Evolutionary conservation across 345 rosid genomes (phyloP), one percentile per base, ranked within the genome.

Genomic region (Clarkia xantiana): DNA sequence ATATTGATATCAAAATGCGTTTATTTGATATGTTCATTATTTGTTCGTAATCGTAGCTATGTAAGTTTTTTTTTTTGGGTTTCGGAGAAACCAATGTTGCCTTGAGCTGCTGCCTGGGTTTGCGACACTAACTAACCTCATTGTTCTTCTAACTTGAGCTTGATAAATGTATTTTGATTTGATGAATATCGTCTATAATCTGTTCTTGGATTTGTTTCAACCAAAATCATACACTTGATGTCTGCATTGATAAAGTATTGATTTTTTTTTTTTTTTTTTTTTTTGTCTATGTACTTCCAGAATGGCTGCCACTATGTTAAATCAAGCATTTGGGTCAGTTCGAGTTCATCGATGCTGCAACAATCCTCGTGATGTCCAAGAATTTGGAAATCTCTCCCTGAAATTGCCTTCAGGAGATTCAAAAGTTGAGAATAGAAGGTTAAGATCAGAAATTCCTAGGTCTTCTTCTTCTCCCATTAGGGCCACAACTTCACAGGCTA

Each of bases 301-400:
- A 62, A 86, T 86, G 93, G 78, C 83, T 40, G 63, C 67, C 53
- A 62, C 83, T 63, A 66, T 59, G 39, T 75, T 76, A 56, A 70
- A 77, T 64, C 84, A 72, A 65, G 53, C 78, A 20, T 13, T 67
- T 13, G 68, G 67, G 57, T 64, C 69, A 48, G 47, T 68, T 49
- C 76, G 67, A 38, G 55, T 60, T 62, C 71, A 54, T 25, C 54
- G 43, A 46, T 66, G 58, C 40, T 62, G 68, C 19, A 55, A 62
- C 40, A 67, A 39, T 67, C 70, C 69, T 46, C 64, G 64, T 43
- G 44, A 40, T 61, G 61, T 38, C 9, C 61, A 39, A 38, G 78
- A 75, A 46, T 48, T 62, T 50, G 60, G 68, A 34, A 67, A 25
- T 57, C 51, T 53, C 42, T 58, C 78, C 5, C 55, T 66, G 44